phyloP scores from a whole-genome alignment of 2,329 filamentous ascomycete genomes.

The Fusarium kyushuense region DNA sequence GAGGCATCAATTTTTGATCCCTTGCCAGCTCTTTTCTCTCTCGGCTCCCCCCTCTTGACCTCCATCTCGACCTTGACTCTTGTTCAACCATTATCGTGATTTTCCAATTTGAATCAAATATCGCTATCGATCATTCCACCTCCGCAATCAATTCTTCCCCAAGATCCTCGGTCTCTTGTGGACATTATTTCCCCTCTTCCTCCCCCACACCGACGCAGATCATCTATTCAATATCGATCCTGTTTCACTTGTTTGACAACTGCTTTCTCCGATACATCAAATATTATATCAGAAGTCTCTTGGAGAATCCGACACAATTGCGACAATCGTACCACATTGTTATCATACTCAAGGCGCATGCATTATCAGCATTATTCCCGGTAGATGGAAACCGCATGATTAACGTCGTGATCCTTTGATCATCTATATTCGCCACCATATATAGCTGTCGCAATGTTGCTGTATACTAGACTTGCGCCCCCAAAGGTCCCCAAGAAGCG shows the following conservation, averaged over 20 bases:
- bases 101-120: conserved; percentile 18
- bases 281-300: neutral
- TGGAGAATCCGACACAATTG: neutral
- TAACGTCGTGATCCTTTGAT: conserved; percentile 40
- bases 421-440: conserved; percentile 40
- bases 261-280: conserved; percentile 7
- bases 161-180: conserved; percentile 36
- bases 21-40: conserved; percentile 35
- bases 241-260: conserved; percentile 14
- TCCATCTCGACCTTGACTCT: conserved; percentile 14
- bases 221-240: conserved; percentile 23
- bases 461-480: conserved; percentile 68
- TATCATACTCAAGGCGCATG: conserved; percentile 19
- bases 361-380: conserved; percentile 18
- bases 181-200: conserved; percentile 27
- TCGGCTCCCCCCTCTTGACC: conserved; percentile 25
- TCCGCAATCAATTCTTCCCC: conserved; percentile 30
- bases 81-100: conserved; percentile 23
- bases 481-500: conserved; percentile 70
- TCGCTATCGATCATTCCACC: conserved; percentile 24
- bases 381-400: conserved; percentile 42
- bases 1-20: conserved; percentile 43
- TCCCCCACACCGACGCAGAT: conserved; percentile 39
- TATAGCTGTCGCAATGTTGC: conserved; percentile 59
- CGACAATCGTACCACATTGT: neutral